Percentiles rank a stretch among this genome's conserved stretches.
phyloP scores from a whole-genome alignment of 1,284 basidiomycete genomes.

The Cutaneotrichosporon sp. region DNA sequence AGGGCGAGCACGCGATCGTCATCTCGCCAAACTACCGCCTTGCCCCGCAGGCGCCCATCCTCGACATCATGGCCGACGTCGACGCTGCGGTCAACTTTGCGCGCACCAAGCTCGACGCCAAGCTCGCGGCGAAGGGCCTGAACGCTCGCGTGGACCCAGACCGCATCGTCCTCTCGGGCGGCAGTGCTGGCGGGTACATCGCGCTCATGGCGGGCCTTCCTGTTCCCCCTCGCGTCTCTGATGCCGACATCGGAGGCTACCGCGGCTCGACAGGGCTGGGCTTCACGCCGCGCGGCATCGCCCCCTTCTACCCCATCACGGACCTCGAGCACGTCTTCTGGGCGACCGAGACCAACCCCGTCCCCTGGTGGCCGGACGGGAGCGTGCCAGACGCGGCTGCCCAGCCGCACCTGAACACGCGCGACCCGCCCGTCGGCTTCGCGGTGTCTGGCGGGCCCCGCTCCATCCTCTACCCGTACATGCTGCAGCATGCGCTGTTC shows the following conservation, averaged over 20 bases:
- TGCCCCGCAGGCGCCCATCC: conserved; percentile 46
- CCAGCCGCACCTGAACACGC: conserved; percentile 43
- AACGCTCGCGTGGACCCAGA: conserved; percentile 33
- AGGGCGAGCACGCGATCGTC: conserved; percentile 33
- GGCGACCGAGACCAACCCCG: conserved; percentile 49
- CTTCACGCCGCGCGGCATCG: conserved; percentile 39
- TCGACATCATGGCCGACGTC: conserved; percentile 48
- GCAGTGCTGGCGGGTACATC: conserved; percentile 49
- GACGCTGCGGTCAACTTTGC: conserved; percentile 37
- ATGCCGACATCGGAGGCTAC: conserved; percentile 46
- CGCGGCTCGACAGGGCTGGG: conserved; percentile 26
- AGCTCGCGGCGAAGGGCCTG: conserved; percentile 32
- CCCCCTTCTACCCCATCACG: conserved; percentile 51
- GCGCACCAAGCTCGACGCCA: conserved; percentile 39
- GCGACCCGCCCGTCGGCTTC: conserved; percentile 40
- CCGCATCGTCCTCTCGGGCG: conserved; percentile 46
- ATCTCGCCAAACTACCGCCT: conserved; percentile 49
- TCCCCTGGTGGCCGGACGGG: conserved; percentile 41
- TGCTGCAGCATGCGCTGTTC: conserved; percentile 51
- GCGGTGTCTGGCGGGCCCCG: conserved; percentile 45
- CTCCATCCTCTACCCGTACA: conserved; percentile 50
- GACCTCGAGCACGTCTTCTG: conserved; percentile 49
- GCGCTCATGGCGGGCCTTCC: conserved; percentile 46
- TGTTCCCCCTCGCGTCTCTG: conserved; percentile 29
- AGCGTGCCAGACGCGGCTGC: conserved; percentile 44